These are phyloP conservation scores for Ceratobasidium sp. DNA, from an alignment of 1,284 basidiomycete species.

Conservation along the genomic window DNA sequence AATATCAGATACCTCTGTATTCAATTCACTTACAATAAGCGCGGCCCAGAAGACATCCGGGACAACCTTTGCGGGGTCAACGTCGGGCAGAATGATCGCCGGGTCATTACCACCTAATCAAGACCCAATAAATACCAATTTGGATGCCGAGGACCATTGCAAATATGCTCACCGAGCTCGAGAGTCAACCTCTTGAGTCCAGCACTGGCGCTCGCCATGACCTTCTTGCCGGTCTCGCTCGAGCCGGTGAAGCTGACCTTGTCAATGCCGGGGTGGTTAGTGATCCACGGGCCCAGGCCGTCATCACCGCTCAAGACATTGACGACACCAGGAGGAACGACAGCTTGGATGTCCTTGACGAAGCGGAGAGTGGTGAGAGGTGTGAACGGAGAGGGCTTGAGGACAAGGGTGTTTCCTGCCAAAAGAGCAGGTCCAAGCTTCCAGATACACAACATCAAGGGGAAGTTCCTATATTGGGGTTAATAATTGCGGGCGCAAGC, in stretches of 20 bases:
- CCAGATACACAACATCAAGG: slow-evolving; percentile 55
- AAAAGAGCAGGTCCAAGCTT: slow-evolving; percentile 90
- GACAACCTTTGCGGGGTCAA: slow-evolving; percentile 1
- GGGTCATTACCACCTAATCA: slow-evolving; percentile 7
- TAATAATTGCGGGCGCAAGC: background rate
- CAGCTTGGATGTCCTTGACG: slow-evolving; percentile 52
- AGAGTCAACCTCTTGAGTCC: slow-evolving; percentile 74
- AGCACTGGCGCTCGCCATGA: slow-evolving; percentile 57
- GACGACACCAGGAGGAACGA: slow-evolving; percentile 89
- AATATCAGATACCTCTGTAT: background rate
- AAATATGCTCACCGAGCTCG: slow-evolving; percentile 60
- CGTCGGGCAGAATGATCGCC: slow-evolving; percentile 15
- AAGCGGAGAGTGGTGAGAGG: slow-evolving; percentile 83
- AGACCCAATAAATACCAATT: background rate
- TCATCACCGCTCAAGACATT: slow-evolving; percentile 86
- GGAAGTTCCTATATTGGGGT: slow-evolving; percentile 8
- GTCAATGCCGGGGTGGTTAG: slow-evolving; percentile 79
- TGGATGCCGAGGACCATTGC: background rate
- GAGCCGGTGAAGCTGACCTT: slow-evolving; percentile 61
- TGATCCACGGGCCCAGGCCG: slow-evolving; percentile 83
- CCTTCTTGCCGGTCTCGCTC: slow-evolving; percentile 57
- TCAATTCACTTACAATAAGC: background rate
- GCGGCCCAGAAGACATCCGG: slow-evolving; percentile 26
- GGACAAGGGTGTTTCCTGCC: slow-evolving; percentile 83
- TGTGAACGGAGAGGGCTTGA: slow-evolving; percentile 93